Conservation (phyloP, 2,329 filamentous ascomycete genomes). For the Penicillium olsonii region DNA sequence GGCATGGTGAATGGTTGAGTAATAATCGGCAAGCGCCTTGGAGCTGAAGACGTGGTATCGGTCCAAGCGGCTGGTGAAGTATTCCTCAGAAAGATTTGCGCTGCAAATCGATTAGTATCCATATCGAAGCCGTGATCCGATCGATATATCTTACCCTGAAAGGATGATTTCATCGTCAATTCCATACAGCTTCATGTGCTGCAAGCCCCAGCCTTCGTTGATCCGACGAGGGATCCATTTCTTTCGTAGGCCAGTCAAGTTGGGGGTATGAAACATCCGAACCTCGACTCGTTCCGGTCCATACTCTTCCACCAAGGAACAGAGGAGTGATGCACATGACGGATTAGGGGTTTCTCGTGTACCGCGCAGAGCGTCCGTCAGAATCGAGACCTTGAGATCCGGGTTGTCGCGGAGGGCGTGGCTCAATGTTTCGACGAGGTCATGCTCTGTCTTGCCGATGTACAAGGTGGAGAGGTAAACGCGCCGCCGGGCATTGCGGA, state of each 20-base stretch:
- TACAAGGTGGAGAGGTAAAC: constrained; percentile 97
- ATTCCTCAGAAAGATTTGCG: constrained; percentile 88
- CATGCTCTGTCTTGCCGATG: constrained; percentile 89
- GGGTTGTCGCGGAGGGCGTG: constrained; percentile 74
- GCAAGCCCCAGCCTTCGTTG: constrained; percentile 96
- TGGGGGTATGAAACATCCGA: constrained; percentile 97
- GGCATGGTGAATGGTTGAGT: constrained; percentile 72
- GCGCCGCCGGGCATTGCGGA: constrained; percentile 72
- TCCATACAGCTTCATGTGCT: constrained; percentile 99
- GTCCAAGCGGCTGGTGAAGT: constrained; percentile 95
- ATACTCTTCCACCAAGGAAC: constrained; percentile 80
- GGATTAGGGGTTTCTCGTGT: constrained; percentile 85
- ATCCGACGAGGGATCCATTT: constrained; percentile 81
- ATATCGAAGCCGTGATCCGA: neutral
- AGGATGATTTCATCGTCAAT: constrained; percentile 94
- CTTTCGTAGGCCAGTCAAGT: constrained; percentile 84
- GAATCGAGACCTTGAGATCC: constrained; percentile 76
- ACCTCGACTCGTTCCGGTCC: constrained; percentile 83
- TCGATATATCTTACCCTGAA: constrained; percentile 65
- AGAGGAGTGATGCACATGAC: constrained; percentile 85
- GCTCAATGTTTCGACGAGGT: constrained; percentile 78
- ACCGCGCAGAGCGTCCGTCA: constrained; percentile 88
- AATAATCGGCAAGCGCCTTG: constrained; percentile 77
- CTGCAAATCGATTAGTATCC: constrained; percentile 36
- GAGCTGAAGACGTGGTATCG: constrained; percentile 90